A percentile compares a stretch with the other conserved stretches of the same genome.
Evolutionary conservation across 2,329 filamentous ascomycete species (phyloP).

Genomic region (Colletotrichum nymphaeae): DNA sequence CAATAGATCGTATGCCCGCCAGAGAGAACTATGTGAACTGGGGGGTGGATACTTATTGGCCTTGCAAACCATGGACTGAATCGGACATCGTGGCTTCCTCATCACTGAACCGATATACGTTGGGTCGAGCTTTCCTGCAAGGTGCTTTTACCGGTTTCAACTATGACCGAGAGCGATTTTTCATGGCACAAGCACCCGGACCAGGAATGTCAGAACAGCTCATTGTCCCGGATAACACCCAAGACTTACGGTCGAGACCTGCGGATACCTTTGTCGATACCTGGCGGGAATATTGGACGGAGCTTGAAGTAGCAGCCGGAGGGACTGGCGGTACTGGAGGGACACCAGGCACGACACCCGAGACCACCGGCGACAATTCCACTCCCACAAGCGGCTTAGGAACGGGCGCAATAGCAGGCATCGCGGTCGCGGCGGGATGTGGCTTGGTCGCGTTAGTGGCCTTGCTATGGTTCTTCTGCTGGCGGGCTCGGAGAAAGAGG

Average conservation of each 20-base stretch:
- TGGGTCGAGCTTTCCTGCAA: background rate
- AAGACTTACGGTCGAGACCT: background rate
- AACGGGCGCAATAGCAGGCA: background rate
- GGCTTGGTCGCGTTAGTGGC: background rate
- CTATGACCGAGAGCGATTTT: background rate
- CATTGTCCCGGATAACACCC: background rate
- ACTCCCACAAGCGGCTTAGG: too few species aligned
- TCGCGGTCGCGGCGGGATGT: background rate
- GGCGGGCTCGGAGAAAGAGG: background rate
- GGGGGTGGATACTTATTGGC: background rate
- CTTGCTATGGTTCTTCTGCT: background rate
- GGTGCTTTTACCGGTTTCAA: background rate
- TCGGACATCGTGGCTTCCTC: background rate
- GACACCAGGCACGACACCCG: too few species aligned
- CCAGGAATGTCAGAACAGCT: background rate
- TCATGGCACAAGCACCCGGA: background rate
- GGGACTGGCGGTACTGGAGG: background rate
- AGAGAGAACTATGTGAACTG: background rate
- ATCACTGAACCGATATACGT: background rate
- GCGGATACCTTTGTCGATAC: background rate
- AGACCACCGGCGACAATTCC: background rate
- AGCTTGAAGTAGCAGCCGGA: too few species aligned
- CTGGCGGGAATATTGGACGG: background rate
- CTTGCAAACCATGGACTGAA: background rate
- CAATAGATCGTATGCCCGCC: background rate